A percentile compares a stretch with the other conserved stretches of the same genome.
Evolutionary conservation across 2,329 filamentous ascomycete species (phyloP).

Genomic region (Pseudovirgaria hyperparasitica): DNA sequence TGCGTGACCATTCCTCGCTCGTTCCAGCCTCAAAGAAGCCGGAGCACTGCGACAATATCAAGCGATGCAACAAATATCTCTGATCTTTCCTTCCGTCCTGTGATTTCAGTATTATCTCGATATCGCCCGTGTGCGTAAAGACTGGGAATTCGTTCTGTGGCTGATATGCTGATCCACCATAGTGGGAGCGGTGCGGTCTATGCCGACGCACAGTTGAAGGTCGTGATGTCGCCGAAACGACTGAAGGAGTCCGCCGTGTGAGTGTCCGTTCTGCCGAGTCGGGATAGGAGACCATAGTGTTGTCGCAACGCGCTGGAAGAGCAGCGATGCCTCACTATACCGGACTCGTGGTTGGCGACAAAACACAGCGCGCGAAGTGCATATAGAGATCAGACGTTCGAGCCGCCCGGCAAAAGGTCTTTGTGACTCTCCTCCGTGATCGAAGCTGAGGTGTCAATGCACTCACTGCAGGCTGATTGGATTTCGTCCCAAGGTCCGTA

Average conservation of each 20-base stretch:
- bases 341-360: too few species aligned
- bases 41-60: constrained; percentile 81
- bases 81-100: constrained; percentile 64
- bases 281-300: constrained; percentile 51
- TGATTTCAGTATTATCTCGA: constrained; percentile 69
- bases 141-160: constrained; percentile 86
- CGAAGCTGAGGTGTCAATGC: too few species aligned
- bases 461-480: too few species aligned
- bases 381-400: too few species aligned
- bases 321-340: too few species aligned
- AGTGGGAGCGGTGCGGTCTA: constrained; percentile 70
- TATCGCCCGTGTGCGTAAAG: constrained; percentile 82
- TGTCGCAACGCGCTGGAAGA: too few species aligned
- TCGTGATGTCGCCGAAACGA: constrained; percentile 44
- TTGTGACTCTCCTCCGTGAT: too few species aligned
- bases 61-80: constrained; percentile 72
- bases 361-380: too few species aligned
- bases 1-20: constrained; percentile 60
- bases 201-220: constrained; percentile 46
- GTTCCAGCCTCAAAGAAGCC: constrained; percentile 87
- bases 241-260: constrained; percentile 48
- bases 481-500: too few species aligned
- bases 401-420: too few species aligned
- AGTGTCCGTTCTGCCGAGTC: constrained; percentile 42
- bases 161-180: constrained; percentile 51